Conservation (phyloP, 148 eudicot species). For the Rhododendron henanense region DNA sequence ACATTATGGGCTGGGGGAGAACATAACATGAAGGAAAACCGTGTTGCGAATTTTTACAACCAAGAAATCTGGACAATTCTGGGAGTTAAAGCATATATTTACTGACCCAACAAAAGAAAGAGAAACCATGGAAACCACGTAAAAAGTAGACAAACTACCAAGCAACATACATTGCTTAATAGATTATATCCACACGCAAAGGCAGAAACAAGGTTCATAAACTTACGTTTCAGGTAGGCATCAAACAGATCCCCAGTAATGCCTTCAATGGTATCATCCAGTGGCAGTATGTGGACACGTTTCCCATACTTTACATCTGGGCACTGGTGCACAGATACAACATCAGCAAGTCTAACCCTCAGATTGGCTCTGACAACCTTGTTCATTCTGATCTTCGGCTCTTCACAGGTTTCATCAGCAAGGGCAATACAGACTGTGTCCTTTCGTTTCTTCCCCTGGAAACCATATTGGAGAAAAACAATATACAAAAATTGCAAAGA, state of each 20-base stretch:
- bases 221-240: constrained; percentile 35
- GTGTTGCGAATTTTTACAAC: background rate
- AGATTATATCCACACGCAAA: background rate
- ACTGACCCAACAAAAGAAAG: background rate
- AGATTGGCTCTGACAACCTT: constrained; percentile 24
- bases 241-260: constrained; percentile 40
- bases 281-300: constrained; percentile 29
- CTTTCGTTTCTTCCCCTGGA: constrained; percentile 24
- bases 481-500: background rate
- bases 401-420: constrained; percentile 25
- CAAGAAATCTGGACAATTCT: background rate
- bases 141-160: background rate
- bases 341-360: constrained; percentile 24
- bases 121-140: background rate
- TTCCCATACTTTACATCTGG: constrained; percentile 32
- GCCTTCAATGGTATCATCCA: constrained; percentile 38
- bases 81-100: background rate
- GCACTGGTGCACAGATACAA: constrained; percentile 24
- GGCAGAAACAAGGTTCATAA: background rate
- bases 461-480: background rate
- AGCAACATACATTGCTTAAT: background rate
- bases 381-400: constrained; percentile 27
- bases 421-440: constrained; percentile 29
- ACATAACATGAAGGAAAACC: background rate
- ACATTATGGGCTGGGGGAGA: background rate